Conservation (phyloP, 768 basidiomycete genomes). For the Rhodocollybia butyracea region DNA sequence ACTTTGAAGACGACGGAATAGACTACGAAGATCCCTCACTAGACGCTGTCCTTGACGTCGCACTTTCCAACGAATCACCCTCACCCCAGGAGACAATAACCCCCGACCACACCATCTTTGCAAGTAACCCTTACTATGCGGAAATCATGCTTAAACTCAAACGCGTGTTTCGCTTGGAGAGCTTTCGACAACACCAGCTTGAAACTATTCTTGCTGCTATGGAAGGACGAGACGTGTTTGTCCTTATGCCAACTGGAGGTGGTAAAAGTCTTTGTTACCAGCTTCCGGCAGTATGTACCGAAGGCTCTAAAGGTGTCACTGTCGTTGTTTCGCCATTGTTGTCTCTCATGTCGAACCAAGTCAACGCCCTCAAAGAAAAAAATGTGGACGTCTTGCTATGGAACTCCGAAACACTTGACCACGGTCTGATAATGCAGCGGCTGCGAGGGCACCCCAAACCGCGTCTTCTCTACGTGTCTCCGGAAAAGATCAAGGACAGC, state of each 20-base stretch:
- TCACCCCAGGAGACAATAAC: not conserved
- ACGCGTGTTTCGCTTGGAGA: constrained; percentile 56
- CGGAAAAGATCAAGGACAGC: constrained; percentile 79
- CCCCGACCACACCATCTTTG: constrained; percentile 11
- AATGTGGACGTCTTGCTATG: constrained; percentile 69
- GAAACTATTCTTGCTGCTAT: constrained; percentile 82
- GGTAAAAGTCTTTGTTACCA: constrained; percentile 89
- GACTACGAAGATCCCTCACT: constrained; percentile 25
- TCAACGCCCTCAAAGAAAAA: constrained; percentile 58
- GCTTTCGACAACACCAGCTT: constrained; percentile 82
- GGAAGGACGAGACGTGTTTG: constrained; percentile 82
- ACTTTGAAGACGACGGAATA: constrained; percentile 36
- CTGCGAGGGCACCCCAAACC: constrained; percentile 49
- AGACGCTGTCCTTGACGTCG: constrained; percentile 18
- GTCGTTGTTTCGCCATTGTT: constrained; percentile 89
- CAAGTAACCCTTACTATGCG: constrained; percentile 28
- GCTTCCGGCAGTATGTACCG: constrained; percentile 80
- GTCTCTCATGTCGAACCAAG: constrained; percentile 89
- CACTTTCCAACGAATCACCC: constrained; percentile 11
- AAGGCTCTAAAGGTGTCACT: constrained; percentile 73
- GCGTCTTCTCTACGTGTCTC: constrained; percentile 82
- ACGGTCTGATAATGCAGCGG: constrained; percentile 37
- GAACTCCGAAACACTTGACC: constrained; percentile 51
- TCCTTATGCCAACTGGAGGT: constrained; percentile 95
- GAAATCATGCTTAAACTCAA: constrained; percentile 57